Conservation (phyloP, 352 stramenopile species). For the Peronosclerospora sorghi region DNA sequence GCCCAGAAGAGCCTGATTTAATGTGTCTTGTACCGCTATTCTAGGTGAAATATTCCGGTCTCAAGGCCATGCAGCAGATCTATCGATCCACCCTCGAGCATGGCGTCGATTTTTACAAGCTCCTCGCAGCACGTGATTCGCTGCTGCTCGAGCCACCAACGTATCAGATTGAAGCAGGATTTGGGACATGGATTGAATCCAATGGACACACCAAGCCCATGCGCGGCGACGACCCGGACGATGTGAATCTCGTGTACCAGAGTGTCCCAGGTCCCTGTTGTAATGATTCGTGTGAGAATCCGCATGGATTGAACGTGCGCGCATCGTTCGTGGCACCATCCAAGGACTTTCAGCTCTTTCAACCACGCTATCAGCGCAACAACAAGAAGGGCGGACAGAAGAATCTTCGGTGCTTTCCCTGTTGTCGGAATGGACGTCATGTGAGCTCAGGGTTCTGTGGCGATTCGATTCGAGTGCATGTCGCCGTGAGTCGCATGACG, state of each 20-base stretch:
- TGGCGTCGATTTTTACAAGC: conserved; percentile 69
- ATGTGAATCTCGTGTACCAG: conserved; percentile 60
- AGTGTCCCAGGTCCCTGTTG: conserved; percentile 65
- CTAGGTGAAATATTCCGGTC: conserved; percentile 71
- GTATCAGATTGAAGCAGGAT: conserved; percentile 78
- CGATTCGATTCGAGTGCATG: conserved; percentile 74
- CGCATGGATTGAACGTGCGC: conserved; percentile 63
- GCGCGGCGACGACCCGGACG: conserved; percentile 54
- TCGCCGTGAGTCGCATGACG: conserved; percentile 62
- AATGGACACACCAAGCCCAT: conserved; percentile 73
- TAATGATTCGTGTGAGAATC: conserved; percentile 77
- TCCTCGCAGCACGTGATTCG: conserved; percentile 61
- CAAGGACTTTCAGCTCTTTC: conserved; percentile 74
- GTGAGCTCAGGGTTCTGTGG: conserved; percentile 81
- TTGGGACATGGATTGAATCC: conserved; percentile 76
- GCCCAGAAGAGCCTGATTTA: background rate
- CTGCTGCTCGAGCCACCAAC: conserved; percentile 65
- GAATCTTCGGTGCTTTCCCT: conserved; percentile 83
- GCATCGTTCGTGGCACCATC: conserved; percentile 71
- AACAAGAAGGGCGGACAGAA: conserved; percentile 87
- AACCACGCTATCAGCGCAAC: conserved; percentile 77
- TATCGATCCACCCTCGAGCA: conserved; percentile 54
- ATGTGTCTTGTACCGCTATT: conserved; percentile 1
- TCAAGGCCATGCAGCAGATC: conserved; percentile 63
- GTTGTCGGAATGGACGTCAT: conserved; percentile 66